phyloP scores from a whole-genome alignment of 2,329 filamentous ascomycete genomes.

The Xylaria multiplex region DNA sequence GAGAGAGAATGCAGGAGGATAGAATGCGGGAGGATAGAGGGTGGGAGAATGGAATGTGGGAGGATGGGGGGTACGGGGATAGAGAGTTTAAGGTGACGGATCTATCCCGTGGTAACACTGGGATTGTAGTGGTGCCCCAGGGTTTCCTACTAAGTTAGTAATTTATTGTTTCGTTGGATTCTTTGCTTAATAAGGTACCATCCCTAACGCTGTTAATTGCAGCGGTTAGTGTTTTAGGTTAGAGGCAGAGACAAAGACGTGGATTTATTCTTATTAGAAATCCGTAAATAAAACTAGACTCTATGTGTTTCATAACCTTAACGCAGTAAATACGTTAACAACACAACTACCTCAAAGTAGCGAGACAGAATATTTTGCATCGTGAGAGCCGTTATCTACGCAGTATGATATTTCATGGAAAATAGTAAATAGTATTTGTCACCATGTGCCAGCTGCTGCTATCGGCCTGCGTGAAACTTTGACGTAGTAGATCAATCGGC shows the following conservation, averaged over 20 bases:
- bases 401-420: no score
- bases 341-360: neutral
- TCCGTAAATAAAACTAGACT: neutral
- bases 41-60: no score
- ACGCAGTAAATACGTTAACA: no score
- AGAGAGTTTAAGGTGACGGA: neutral
- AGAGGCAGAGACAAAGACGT: neutral
- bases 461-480: neutral
- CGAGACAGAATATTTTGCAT: no score
- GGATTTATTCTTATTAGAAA: neutral
- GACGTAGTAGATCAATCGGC: neutral
- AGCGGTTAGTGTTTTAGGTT: slow-evolving; percentile 5
- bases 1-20: no score
- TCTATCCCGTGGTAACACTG: neutral
- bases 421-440: no score
- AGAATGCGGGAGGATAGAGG: no score
- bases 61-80: no score
- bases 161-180: neutral
- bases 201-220: neutral
- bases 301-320: no score
- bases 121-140: neutral
- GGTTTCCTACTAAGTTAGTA: no score
- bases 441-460: no score
- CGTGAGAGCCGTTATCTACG: no score
- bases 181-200: slow-evolving; percentile 9